Conservation (phyloP, 768 basidiomycete genomes). For the Hygrophoropsis aurantiaca region DNA sequence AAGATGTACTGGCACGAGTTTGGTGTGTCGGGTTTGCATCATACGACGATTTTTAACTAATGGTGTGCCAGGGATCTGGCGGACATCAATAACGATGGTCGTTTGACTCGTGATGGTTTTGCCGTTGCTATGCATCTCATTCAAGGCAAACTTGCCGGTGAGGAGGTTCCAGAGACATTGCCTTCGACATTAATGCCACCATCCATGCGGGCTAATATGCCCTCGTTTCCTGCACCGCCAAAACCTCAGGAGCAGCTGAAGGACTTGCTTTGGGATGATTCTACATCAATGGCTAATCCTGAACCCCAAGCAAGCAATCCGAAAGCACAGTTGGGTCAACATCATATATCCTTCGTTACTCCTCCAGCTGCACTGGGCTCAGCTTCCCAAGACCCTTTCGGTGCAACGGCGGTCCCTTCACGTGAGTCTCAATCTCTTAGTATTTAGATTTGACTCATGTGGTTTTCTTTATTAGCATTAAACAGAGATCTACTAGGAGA, state of each 20-base stretch:
- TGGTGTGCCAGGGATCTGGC: slow-evolving; percentile 78
- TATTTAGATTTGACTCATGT: slow-evolving; percentile 2
- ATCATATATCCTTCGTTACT: slow-evolving; percentile 28
- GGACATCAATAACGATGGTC: slow-evolving; percentile 86
- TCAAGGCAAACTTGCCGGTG: slow-evolving; percentile 78
- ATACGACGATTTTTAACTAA: slow-evolving; percentile 4
- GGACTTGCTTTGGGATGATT: slow-evolving; percentile 57
- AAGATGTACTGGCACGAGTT: slow-evolving; percentile 82
- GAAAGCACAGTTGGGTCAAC: slow-evolving; percentile 37
- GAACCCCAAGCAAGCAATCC: slow-evolving; percentile 23
- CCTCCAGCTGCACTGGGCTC: slow-evolving; percentile 13
- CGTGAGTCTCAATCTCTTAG: slow-evolving; percentile 13
- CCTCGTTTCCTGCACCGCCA: slow-evolving; percentile 39
- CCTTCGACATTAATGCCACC: slow-evolving; percentile 82
- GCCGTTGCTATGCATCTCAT: slow-evolving; percentile 96
- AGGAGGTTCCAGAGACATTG: slow-evolving; percentile 69
- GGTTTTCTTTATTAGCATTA: slow-evolving; percentile 12
- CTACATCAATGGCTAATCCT: slow-evolving; percentile 44
- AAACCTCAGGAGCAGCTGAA: slow-evolving; percentile 40
- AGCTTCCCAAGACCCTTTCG: slow-evolving; percentile 50
- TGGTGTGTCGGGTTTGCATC: slow-evolving; percentile 58
- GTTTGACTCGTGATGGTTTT: slow-evolving; percentile 86
- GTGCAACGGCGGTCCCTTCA: slow-evolving; percentile 28
- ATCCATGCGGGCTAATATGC: slow-evolving; percentile 55
- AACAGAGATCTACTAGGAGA: slow-evolving; percentile 68